These are phyloP conservation scores for Helianthus tuberosus DNA, from an alignment of 129 eudicot genomes.

Conservation along the genomic window DNA sequence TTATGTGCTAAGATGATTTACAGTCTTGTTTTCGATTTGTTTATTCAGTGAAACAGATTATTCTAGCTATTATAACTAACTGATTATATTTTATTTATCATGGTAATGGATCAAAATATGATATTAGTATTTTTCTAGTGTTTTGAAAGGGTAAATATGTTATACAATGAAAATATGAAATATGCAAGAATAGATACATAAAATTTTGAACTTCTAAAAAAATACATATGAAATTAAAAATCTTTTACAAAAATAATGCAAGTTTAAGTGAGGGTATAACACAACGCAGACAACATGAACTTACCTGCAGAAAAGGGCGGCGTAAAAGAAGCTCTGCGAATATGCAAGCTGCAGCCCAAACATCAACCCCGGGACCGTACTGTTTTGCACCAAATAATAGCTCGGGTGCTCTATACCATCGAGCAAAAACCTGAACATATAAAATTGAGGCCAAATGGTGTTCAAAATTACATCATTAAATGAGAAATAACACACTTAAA, in stretches of 20 bases:
- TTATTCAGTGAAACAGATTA: neutral
- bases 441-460: neutral
- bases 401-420: constrained; percentile 99
- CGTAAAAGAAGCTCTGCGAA: constrained; percentile 94
- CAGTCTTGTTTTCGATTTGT: neutral
- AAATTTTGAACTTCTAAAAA: neutral
- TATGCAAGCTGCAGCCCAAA: constrained; percentile 99
- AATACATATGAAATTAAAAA: neutral
- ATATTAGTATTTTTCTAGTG: neutral
- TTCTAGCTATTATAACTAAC: neutral
- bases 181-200: neutral
- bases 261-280: constrained; percentile 3
- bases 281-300: neutral
- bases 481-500: no score
- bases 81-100: neutral
- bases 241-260: neutral
- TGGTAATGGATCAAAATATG: neutral
- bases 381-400: constrained; percentile 95
- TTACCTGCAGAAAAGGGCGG: constrained; percentile 91
- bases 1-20: neutral
- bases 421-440: constrained; percentile 79
- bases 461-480: neutral
- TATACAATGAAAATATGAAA: neutral
- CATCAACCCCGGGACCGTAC: constrained; percentile 98
- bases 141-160: neutral